Base-by-base conservation (phyloP, 1,139 yeast species). In the Taphrina populina region DNA sequence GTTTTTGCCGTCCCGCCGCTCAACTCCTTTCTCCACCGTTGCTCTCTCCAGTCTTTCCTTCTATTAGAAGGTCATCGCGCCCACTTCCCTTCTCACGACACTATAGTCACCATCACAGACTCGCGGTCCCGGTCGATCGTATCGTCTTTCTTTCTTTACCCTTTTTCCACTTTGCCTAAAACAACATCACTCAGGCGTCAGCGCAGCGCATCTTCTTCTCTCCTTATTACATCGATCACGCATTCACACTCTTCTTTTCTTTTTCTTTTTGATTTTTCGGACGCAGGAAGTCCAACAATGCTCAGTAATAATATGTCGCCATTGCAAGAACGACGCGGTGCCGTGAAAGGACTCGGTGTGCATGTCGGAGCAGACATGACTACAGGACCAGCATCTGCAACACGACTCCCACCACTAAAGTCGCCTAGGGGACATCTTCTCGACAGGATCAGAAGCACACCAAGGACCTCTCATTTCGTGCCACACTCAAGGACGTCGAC, bases 371-470 rank as follows among this genome's bases (percentile, higher is more conserved):
- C 29, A 7, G 29, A 27, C 19, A 27, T 23, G n/a, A 23, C 19
- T 17, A 21, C 17, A 20, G 23, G 24, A 11, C 29, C 21, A 13
- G 34, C 33, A 5, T 29, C 17, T 27, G 7, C 20, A 8, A 15
- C 15, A 3, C 13, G 17, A 3, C 24, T 32, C 6, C 52, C 39
- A 2, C 52, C 40, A 10, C 36, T 37, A 10, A 47, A 37, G 19
- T 36, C 45, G 13, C 46, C 54, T 11, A 37, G 54, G 10, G 45
- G 46, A 20, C 39, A 37, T 23, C 46, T 49, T 7, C 46, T 49
- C 15, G 45, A 37, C 29, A 37, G 54, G n/a, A 30, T 49, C 11
- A 21, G 54, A 10, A 33, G 44, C 29, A 43, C 47, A 2, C 47
- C 47, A 7, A 21, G 46, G 23, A 37, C 13, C 40, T 10, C 46